Evolutionary conservation across 1,284 basidiomycete genomes (phyloP).

Genomic region (Rhodotorula sp.): DNA sequence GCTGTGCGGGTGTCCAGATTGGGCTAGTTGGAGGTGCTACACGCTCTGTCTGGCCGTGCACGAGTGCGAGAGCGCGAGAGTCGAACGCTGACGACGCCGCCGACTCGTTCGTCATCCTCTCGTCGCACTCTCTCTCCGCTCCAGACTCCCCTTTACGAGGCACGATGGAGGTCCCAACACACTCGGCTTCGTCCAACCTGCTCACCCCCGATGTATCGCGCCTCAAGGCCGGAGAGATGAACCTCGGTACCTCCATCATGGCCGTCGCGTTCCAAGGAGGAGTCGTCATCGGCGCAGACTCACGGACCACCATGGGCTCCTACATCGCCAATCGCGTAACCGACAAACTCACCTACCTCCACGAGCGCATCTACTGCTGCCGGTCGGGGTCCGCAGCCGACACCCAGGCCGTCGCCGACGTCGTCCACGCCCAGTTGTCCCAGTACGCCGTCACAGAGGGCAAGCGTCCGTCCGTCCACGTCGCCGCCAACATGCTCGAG

Average conservation of each 20-base stretch:
- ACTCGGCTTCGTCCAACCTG: not conserved
- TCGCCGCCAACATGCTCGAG: constrained; percentile 82
- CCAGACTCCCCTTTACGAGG: not conserved
- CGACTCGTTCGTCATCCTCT: not conserved
- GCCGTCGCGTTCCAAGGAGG: constrained; percentile 94
- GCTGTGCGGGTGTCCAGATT: not conserved
- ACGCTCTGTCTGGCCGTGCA: not conserved
- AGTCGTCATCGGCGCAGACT: constrained; percentile 95
- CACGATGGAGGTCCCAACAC: not conserved
- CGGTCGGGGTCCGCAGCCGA: constrained; percentile 97
- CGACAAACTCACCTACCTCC: constrained; percentile 94
- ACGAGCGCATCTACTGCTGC: constrained; percentile 99
- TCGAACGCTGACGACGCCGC: not conserved
- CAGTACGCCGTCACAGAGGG: constrained; percentile 61
- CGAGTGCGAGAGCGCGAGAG: not conserved
- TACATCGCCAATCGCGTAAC: constrained; percentile 99
- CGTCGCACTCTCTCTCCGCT: not conserved
- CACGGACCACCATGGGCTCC: constrained; percentile 91
- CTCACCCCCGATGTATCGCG: constrained; percentile 53
- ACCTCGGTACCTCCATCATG: constrained; percentile 99
- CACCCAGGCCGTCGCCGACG: constrained; percentile 90
- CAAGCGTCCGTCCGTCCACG: constrained; percentile 72
- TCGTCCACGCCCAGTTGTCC: constrained; percentile 60
- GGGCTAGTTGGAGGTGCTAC: not conserved
- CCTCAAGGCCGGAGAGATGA: constrained; percentile 87